These are phyloP conservation scores for Saururus chinensis DNA, from an alignment of 164 flowering plant species.

Conservation along the genomic window DNA sequence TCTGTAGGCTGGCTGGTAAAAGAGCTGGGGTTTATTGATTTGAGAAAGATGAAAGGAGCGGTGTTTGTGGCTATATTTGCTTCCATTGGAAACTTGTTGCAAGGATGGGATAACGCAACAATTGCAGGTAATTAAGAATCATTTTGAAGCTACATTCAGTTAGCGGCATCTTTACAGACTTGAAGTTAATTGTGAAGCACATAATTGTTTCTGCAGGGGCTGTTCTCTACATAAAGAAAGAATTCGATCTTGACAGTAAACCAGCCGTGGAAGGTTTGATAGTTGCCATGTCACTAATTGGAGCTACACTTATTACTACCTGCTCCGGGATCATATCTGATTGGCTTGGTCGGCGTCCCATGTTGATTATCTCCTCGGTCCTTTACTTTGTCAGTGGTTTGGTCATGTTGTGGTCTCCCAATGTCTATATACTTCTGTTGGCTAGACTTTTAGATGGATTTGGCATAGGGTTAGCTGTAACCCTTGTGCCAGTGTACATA, in stretches of 20 bases:
- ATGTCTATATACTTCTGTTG: conserved; percentile 66
- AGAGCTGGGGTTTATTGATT: not conserved
- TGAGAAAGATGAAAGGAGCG: conserved; percentile 59
- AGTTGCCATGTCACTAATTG: conserved; percentile 91
- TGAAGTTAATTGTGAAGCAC: not conserved
- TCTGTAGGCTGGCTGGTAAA: not conserved
- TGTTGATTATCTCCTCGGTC: conserved; percentile 72
- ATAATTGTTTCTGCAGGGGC: conserved; percentile 38
- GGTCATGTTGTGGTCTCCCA: conserved; percentile 94
- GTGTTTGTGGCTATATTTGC: conserved; percentile 82
- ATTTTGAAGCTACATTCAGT: not conserved
- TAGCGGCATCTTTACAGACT: not conserved
- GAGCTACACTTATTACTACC: conserved; percentile 74
- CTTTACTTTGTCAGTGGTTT: conserved; percentile 73
- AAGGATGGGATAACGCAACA: conserved; percentile 98
- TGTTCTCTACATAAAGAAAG: conserved; percentile 64
- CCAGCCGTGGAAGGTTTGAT: conserved; percentile 71
- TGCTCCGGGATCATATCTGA: conserved; percentile 82
- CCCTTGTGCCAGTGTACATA: conserved; percentile 80
- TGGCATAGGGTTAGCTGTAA: conserved; percentile 81
- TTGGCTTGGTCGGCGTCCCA: conserved; percentile 77
- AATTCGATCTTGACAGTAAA: conserved; percentile 36
- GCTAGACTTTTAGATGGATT: conserved; percentile 88
- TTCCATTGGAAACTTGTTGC: conserved; percentile 78
- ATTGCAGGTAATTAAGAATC: conserved; percentile 55